Evolutionary conservation across 2,329 filamentous ascomycete species (phyloP).

Genomic region (Colletotrichum magnum): DNA sequence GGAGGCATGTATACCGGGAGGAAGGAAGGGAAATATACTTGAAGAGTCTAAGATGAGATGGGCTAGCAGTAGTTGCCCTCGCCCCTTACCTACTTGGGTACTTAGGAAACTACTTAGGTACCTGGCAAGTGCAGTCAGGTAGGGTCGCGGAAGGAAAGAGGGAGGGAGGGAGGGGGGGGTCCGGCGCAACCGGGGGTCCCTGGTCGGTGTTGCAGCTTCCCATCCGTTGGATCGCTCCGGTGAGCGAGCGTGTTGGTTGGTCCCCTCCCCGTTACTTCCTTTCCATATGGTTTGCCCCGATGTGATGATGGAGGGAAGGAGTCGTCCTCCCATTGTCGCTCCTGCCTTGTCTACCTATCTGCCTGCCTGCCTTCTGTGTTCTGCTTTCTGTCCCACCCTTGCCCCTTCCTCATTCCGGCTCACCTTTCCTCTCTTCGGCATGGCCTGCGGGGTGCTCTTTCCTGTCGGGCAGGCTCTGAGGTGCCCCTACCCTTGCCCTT

Average conservation of each 20-base stretch:
- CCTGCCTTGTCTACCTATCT: not conserved
- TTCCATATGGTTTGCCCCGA: slow-evolving; percentile 9
- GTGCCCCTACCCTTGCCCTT: not conserved
- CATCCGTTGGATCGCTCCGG: slow-evolving; percentile 34
- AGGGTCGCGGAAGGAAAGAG: slow-evolving; percentile 34
- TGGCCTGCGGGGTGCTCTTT: not conserved
- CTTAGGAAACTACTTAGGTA: no score
- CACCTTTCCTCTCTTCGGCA: slow-evolving; percentile 16
- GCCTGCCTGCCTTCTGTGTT: no score
- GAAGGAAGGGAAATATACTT: not conserved
- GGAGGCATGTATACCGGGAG: slow-evolving; percentile 17
- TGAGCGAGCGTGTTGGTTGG: slow-evolving; percentile 31
- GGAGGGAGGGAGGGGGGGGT: slow-evolving; percentile 13
- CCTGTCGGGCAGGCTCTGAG: not conserved
- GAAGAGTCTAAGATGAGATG: not conserved
- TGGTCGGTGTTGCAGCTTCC: slow-evolving; percentile 26
- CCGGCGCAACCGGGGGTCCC: not conserved
- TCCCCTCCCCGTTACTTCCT: slow-evolving; percentile 10
- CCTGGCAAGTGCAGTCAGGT: not conserved
- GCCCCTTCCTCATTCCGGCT: slow-evolving; percentile 8
- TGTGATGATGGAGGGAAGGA: not conserved
- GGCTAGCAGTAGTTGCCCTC: slow-evolving; percentile 22
- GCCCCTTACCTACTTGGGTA: not conserved
- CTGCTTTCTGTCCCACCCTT: not conserved
- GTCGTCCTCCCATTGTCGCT: not conserved